Base-by-base conservation (phyloP, 2,329 filamentous ascomycete species). In the Scytalidium lignicola region DNA sequence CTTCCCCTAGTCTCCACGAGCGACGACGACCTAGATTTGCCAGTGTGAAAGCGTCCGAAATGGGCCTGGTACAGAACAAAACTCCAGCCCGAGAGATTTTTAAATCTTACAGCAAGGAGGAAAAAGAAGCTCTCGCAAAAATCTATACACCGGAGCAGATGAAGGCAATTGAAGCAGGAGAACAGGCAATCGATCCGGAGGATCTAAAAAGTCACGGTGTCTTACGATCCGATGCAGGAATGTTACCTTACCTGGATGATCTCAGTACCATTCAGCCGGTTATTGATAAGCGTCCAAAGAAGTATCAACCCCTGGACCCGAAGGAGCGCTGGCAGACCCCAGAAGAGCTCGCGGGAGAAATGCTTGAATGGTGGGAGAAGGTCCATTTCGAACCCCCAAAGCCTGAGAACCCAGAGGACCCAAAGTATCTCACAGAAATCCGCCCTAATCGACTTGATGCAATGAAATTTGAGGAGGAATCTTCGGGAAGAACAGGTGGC, bases 121-220 rank as follows among this genome's bases (percentile, higher is more conserved):
- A 93, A 63, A 79, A 81, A 62, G 74, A 76, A 51, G 62, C 70
- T 18, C 75, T 96, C 50, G 69, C 70, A 51, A 70, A 80, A 62
- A 79, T 79, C 59, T 97, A 96, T 74, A 88, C 89, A 0, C 77
- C 84, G 15, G 82, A 86, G 65, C 92, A 97, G 72, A 75, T 95
- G 58, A 82, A 81, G 49, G 89, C 90, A 50, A 82, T 97, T 64
- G 77, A 87, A 69, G 86, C 87, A 43, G 90, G 86, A 60, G 91
- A 96, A 70, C 72, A 78, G 53, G 82, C 86, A 57, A 83, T 96
- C 65, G 78, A 86, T 63, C 73, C 85, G 9, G 74, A 82, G 56
- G 89, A 97, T 67, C 65, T 96, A 64, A 75, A 85, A 40, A 74
- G 81, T 28, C 86, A 93, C 70, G 88, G 85, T 56, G 76, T 81